Evolutionary conservation across 345 rosid genomes (phyloP).

Genomic region (Turritis glabra): DNA sequence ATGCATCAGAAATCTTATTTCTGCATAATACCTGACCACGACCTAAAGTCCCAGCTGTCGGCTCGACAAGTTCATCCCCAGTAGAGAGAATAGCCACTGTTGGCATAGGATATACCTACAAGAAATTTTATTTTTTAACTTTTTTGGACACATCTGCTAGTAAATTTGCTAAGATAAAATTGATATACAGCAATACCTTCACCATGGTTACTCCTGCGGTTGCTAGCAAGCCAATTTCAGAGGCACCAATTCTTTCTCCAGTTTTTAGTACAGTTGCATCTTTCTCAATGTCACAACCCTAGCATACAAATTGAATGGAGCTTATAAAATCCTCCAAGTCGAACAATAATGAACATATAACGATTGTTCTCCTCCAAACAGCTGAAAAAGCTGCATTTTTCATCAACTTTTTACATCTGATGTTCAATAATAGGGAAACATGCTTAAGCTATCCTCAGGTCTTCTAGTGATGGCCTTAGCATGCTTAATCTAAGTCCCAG

Average conservation of each 20-base stretch:
- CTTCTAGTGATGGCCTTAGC: not conserved
- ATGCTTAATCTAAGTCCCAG: not conserved
- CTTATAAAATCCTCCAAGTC: not conserved
- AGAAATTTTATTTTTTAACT: not conserved
- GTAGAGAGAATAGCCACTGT: conserved; percentile 88
- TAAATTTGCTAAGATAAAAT: conserved; percentile 27
- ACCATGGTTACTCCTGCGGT: conserved; percentile 75
- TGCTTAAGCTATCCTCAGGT: not conserved
- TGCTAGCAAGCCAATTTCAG: conserved; percentile 93
- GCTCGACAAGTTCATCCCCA: conserved; percentile 94
- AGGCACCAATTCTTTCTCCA: conserved; percentile 81
- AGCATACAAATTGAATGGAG: conserved; percentile 20
- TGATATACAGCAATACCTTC: conserved; percentile 57
- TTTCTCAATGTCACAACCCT: conserved; percentile 92
- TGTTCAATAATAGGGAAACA: not conserved
- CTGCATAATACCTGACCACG: conserved; percentile 81
- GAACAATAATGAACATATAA: not conserved
- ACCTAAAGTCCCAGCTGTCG: conserved; percentile 52
- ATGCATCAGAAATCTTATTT: conserved; percentile 2
- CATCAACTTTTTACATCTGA: not conserved
- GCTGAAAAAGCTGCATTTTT: not conserved
- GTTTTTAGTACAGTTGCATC: conserved; percentile 58
- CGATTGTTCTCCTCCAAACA: not conserved
- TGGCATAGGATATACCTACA: conserved; percentile 81
- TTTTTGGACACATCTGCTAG: not conserved